A percentile compares a stretch with the other conserved stretches of the same genome.
Conservation (phyloP, 352 stramenopile species). For the Globisporangium polare region DNA sequence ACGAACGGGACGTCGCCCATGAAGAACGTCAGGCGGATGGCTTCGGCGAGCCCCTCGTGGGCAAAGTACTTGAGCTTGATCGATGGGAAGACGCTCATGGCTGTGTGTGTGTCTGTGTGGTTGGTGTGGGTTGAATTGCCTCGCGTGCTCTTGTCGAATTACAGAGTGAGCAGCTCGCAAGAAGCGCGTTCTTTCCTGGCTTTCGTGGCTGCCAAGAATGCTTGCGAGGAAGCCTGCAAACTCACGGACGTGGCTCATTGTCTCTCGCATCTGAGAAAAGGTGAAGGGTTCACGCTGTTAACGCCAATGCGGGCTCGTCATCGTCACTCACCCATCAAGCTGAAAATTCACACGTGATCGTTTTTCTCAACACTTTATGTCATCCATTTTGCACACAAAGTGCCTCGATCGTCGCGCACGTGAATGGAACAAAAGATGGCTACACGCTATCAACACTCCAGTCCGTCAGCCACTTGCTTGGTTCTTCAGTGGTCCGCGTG, state of each 20-base stretch:
- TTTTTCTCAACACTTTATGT: not conserved
- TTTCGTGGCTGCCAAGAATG: not conserved
- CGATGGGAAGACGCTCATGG: slow-evolving; percentile 10
- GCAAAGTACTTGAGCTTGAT: slow-evolving; percentile 61
- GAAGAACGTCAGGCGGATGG: slow-evolving; percentile 40
- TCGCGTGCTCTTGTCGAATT: not conserved
- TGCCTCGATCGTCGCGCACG: no score
- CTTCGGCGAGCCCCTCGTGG: slow-evolving; percentile 32
- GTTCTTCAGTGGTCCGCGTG: slow-evolving; percentile 8
- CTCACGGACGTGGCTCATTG: no score
- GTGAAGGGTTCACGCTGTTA: no score
- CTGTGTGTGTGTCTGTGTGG: not conserved
- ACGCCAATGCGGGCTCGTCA: no score
- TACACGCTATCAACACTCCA: no score
- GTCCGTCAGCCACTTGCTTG: not conserved
- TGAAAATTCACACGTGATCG: not conserved
- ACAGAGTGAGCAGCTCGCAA: not conserved
- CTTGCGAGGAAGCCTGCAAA: not conserved
- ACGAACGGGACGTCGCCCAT: slow-evolving; percentile 50
- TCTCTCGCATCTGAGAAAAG: no score
- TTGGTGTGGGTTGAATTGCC: not conserved
- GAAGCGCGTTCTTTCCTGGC: not conserved
- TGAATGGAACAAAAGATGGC: not conserved
- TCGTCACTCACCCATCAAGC: not conserved
- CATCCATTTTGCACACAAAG: not conserved